Base-by-base conservation (phyloP, 257 asterid species). In the Solanum chmielewskii region DNA sequence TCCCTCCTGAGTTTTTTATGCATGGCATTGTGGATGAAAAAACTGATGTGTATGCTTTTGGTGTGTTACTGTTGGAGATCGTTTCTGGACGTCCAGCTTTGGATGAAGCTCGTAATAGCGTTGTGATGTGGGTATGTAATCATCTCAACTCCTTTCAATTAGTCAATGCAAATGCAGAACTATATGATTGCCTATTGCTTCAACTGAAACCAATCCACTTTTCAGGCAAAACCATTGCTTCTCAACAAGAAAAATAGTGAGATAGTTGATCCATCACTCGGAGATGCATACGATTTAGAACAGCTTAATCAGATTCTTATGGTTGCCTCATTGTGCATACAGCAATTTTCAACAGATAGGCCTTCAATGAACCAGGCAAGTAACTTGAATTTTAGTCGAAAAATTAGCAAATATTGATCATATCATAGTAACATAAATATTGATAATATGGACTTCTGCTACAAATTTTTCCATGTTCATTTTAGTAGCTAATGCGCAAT, bases 1-100 rank as follows among this genome's bases (percentile, higher is more conserved):
- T 97, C 83, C 99, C 99, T n/a, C 99, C 99, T 6, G 98, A 96
- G 93, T 93, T 93, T 87, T 97, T 97, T 94, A 83, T 95, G 94
- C 98, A 97, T 59, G 99, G 99, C 29, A 92, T 85, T 56, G 98
- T 97, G 20, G 99, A 97, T 86, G 99, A 97, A 86, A 97, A 95
- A 91, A 97, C 99, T 6, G 99, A 97, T 68, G 99, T 97, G 52
- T 97, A 97, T 86, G 98, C 99, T 42, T 96, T 89, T 86, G 99
- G 99, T 37, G 99, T 97, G 81, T 86, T 97, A 49, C 88, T 97
- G 86, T 81, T 97, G 74, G 99, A 97, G 93, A 88, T 97, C 81
- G 87, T 96, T 56, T 93, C 94, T 25, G 98, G 99, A 29, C 98
- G 98, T 15, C 98, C 99, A 20, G 99, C 99, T 71, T 86, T 97